Base-by-base conservation (phyloP, 129 eudicot species). In the Flaveria bidentis region DNA sequence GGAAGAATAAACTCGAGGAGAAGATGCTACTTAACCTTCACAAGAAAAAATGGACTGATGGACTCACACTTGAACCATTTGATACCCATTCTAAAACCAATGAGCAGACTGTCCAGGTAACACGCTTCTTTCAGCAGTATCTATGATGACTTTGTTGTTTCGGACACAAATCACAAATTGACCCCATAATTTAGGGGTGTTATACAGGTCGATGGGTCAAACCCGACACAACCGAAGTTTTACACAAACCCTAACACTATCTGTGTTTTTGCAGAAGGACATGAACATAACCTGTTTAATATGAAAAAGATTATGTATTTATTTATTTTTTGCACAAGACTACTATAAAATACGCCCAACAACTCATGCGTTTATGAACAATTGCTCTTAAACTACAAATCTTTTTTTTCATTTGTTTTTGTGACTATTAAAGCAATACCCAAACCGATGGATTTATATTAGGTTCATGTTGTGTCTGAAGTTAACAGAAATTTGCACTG, bases 41-140 rank as follows among this genome's bases (percentile, higher is more conserved):
- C 85, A 92, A 92, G 83, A 92, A 92, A 78, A 92, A 92, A 69
- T 89, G 96, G 97, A 87, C 97, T 23, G 96, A 92, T 82, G 97
- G 96, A 49, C 74, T 92, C 78, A 87, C 91, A 20, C 97, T 92
- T 47, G 86, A 92, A 77, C 83, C 87, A 18, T 92, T 92, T 80
- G 97, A 92, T 78, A 74, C 87, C 74, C 97, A 89, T 78, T 92
- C 96, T 62, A 87, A 87, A 82, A 92, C 97, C 71, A 89, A 92
- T 66, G 96, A 92, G 84, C 96, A 92, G 76, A 91, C 96, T 28
- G 92, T 91, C 18, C 90, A 88, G 96, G 97, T 89, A 64, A 74
- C 70, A 28, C 33, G 0, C 33, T 28, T 28, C 33, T 28, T 28
- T 28, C 33, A 28, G 33, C 33, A 16, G 69, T 30, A 39, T 16